These are phyloP conservation scores for Hygrocybe punicea DNA, from an alignment of 768 basidiomycete species.

Conservation along the genomic window DNA sequence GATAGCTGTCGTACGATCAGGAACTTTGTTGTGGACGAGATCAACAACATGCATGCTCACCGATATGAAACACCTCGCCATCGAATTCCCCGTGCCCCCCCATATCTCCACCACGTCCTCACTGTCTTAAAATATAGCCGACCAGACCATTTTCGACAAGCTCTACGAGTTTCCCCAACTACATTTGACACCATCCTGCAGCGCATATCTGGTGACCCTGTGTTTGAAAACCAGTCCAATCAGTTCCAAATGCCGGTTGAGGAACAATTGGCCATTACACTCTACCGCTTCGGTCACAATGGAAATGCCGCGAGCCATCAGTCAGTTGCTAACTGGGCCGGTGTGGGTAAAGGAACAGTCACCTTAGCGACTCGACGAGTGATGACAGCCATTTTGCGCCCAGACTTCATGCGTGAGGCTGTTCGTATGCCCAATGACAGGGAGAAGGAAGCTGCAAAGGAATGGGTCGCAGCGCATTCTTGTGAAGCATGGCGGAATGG, in stretches of 20 bases:
- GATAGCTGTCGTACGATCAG: neutral
- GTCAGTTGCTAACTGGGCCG: constrained; percentile 39
- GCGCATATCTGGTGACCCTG: constrained; percentile 15
- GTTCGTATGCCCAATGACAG: constrained; percentile 26
- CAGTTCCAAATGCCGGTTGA: constrained; percentile 26
- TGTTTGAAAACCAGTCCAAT: constrained; percentile 30
- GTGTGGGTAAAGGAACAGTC: constrained; percentile 33
- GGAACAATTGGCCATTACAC: constrained; percentile 37
- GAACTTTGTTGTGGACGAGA: neutral
- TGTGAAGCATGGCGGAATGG: constrained; percentile 36
- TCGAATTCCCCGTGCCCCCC: constrained; percentile 11
- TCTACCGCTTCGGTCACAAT: constrained; percentile 39
- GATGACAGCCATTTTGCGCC: constrained; percentile 30
- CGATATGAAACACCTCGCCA: constrained; percentile 14
- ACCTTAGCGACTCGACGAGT: constrained; percentile 24
- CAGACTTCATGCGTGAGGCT: constrained; percentile 21
- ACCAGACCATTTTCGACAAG: constrained; percentile 29
- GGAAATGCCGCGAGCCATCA: constrained; percentile 37
- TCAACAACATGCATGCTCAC: constrained; percentile 15
- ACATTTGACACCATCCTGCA: constrained; percentile 35
- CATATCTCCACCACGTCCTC: constrained; percentile 18
- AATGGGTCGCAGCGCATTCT: constrained; percentile 34
- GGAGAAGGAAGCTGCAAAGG: constrained; percentile 39
- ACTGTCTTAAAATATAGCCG: constrained; percentile 16
- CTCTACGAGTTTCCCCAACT: constrained; percentile 29